These are phyloP conservation scores for Combretum micranthum DNA, from an alignment of 345 rosid species.

Conservation along the genomic window DNA sequence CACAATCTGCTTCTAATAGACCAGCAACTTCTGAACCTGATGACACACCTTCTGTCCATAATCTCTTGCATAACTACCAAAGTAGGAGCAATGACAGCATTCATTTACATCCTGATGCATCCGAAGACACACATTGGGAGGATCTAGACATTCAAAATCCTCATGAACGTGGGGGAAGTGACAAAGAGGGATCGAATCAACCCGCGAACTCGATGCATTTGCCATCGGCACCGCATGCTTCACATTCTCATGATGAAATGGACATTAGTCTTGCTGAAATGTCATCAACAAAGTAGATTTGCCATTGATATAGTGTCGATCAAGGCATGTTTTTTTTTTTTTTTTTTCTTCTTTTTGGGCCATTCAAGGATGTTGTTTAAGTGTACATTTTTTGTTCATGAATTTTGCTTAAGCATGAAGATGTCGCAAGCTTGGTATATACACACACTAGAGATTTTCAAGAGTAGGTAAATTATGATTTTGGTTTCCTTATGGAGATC, in stretches of 20 bases:
- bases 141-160: constrained; percentile 35
- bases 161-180: neutral
- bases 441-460: too few relatives aligned
- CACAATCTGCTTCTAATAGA: constrained; percentile 52
- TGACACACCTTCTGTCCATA: constrained; percentile 60
- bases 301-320: too few relatives aligned
- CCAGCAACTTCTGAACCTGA: constrained; percentile 51
- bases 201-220: constrained; percentile 22
- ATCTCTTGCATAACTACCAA: constrained; percentile 39
- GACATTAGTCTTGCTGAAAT: constrained; percentile 16
- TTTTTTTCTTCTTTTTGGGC: too few relatives aligned
- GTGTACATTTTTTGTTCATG: too few relatives aligned
- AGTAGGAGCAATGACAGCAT: constrained; percentile 39
- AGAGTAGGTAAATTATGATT: too few relatives aligned
- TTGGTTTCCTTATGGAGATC: too few relatives aligned
- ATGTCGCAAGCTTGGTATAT: too few relatives aligned
- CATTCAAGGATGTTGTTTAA: too few relatives aligned
- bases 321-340: too few relatives aligned
- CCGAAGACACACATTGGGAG: constrained; percentile 33
- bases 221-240: constrained; percentile 19
- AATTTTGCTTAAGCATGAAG: too few relatives aligned
- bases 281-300: constrained; percentile 12
- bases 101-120: constrained; percentile 15
- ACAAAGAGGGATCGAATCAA: constrained; percentile 4
- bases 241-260: constrained; percentile 17